Conservation (phyloP, 1,284 basidiomycete genomes). For the Microbotryum silenes-acaulis region DNA sequence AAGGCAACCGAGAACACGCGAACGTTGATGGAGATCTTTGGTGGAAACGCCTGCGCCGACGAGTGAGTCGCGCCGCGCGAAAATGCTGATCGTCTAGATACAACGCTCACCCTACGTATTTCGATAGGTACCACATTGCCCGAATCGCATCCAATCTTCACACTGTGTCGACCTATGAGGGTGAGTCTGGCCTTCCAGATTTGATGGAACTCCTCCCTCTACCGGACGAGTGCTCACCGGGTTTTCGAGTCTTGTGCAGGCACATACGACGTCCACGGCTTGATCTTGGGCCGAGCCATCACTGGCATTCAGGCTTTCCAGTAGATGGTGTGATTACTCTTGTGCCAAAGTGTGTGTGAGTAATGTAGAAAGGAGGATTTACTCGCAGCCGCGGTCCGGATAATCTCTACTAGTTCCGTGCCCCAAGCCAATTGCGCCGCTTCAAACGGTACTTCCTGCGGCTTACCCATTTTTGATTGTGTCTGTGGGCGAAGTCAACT, state of each 20-base stretch:
- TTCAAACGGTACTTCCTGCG: neutral
- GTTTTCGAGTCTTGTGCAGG: conserved; percentile 15
- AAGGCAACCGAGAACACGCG: conserved; percentile 72
- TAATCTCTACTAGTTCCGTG: neutral
- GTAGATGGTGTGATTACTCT: neutral
- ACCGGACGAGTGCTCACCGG: conserved; percentile 5
- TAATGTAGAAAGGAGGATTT: neutral
- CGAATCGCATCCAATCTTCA: conserved; percentile 85
- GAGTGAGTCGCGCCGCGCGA: conserved; percentile 52
- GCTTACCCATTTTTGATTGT: neutral
- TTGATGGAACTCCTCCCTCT: neutral
- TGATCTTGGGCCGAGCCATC: conserved; percentile 84
- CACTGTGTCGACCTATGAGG: conserved; percentile 56
- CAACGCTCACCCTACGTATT: neutral
- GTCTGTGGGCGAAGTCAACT: neutral
- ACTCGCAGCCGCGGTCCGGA: neutral
- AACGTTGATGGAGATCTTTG: conserved; percentile 74
- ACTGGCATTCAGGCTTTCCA: conserved; percentile 73
- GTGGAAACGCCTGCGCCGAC: conserved; percentile 81
- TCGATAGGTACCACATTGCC: conserved; percentile 69
- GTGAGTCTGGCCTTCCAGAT: conserved; percentile 2
- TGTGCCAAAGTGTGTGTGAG: neutral
- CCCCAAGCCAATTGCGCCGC: neutral
- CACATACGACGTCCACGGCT: conserved; percentile 43
- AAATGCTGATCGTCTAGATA: neutral